These are phyloP conservation scores for Peronospora belbahrii DNA, from an alignment of 352 stramenopile genomes.

Conservation along the genomic window DNA sequence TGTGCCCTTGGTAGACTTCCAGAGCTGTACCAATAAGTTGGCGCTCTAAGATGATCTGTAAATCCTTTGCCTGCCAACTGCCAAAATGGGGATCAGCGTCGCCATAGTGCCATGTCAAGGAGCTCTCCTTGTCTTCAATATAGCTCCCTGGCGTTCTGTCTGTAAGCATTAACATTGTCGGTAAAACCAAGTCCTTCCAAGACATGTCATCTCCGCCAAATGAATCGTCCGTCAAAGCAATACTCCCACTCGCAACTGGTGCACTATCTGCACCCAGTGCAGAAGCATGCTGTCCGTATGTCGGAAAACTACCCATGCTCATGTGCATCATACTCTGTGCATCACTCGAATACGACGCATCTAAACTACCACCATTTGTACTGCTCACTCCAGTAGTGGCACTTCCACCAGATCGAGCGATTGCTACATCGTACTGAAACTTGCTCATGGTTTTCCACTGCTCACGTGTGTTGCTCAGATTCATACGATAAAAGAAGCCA, in stretches of 20 bases:
- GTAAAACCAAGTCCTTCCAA: conserved; percentile 75
- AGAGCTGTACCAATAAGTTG: conserved; percentile 76
- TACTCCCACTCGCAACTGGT: conserved; percentile 16
- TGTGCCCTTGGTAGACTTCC: conserved; percentile 82
- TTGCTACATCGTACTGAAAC: conserved; percentile 63
- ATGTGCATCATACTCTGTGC: conserved; percentile 33
- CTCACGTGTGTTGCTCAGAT: conserved; percentile 57
- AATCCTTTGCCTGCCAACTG: conserved; percentile 83
- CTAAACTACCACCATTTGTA: conserved; percentile 19
- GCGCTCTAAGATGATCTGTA: conserved; percentile 86
- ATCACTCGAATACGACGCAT: conserved; percentile 29
- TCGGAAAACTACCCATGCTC: conserved; percentile 40
- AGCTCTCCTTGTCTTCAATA: conserved; percentile 83
- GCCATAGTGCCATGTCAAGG: conserved; percentile 83
- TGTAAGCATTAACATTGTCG: conserved; percentile 71
- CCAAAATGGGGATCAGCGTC: conserved; percentile 83
- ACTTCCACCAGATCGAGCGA: conserved; percentile 27
- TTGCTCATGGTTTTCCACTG: conserved; percentile 83
- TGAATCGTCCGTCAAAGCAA: conserved; percentile 32
- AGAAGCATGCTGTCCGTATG: conserved; percentile 28
- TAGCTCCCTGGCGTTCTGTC: conserved; percentile 71
- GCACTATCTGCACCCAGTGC: conserved; percentile 14
- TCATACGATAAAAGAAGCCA: conserved; percentile 78
- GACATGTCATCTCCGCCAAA: conserved; percentile 56
- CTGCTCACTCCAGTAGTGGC: conserved; percentile 20